Base-by-base conservation (phyloP, 1,284 basidiomycete species). In the Apiotrichum laibachii region DNA sequence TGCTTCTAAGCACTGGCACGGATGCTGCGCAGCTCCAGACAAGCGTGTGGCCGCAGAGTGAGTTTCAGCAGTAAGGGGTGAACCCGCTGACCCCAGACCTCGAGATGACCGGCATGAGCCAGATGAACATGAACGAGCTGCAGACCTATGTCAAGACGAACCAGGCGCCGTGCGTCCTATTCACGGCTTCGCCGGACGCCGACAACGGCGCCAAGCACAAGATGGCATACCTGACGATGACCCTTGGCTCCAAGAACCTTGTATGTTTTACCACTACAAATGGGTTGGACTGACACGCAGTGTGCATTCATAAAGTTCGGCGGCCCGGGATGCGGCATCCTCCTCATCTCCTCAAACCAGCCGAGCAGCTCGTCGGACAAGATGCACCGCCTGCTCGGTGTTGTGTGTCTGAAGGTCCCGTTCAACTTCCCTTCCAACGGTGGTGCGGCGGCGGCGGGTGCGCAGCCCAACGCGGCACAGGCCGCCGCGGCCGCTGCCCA, bases 281-380 rank as follows among this genome's bases (percentile, higher is more conserved):
- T 9, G 45, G 11, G 43, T 19, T 2, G 13, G 10, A 37, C 48
- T 40, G 21, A 49, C 21, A 21, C 19, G 55, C 16, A 49, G 49
- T 61, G 61, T 35, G 63, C 63, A 21, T 55, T 61, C 15, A 57
- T 68, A 31, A 58, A 52, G 39, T 59, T 68, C 21, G 67, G 67
- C 21, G 45, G 47, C 12, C 60, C 62, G 0, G 67, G 66, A 5
- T 59, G 60, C 19, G 67, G 67, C 8, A 59, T 67, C 19, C 39
- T 68, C 7, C 54, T 68, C 19, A 57, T 67, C 33, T 58, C 61
- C 44, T 56, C 57, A 0, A 58, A 53, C 53, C 33, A 57, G 40
- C 50, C 53, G 5, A 59, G 49, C 22, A 48, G 16, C 18, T 31
- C 50, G 13, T 22, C 50, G n/a, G 61, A 60, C 19, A 56, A 51